Conservation (phyloP, 441 rosid species). For the Rhodomyrtus psidioides region DNA sequence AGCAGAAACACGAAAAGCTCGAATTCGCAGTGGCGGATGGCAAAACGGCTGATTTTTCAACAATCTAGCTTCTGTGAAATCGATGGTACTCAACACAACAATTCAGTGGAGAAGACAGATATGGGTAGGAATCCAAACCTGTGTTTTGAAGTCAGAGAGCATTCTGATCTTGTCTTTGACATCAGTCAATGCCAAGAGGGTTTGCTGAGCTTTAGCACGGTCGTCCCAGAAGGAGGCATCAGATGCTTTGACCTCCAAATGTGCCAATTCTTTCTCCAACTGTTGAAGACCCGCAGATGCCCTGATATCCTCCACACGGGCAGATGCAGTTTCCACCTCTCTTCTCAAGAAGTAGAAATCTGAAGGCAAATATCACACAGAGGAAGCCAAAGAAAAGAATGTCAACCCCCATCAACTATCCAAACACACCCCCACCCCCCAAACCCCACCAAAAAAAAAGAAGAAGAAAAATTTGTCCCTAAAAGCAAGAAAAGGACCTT, state of each 20-base stretch:
- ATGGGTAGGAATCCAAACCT: conserved; percentile 24
- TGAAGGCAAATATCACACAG: conserved; percentile 7
- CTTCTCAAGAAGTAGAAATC: conserved; percentile 77
- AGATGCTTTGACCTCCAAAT: conserved; percentile 63
- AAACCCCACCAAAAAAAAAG: background rate
- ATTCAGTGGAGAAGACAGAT: background rate
- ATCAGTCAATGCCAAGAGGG: conserved; percentile 60
- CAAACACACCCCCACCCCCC: background rate
- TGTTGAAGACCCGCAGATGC: conserved; percentile 45
- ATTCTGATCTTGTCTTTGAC: conserved; percentile 55
- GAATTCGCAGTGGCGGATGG: background rate
- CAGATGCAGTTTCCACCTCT: conserved; percentile 66
- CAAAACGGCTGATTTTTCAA: background rate
- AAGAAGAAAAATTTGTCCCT: background rate
- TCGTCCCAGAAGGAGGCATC: conserved; percentile 78
- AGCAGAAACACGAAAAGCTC: background rate
- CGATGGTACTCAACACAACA: background rate
- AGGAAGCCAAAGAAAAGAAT: background rate
- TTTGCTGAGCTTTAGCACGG: conserved; percentile 69
- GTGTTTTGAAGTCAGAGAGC: conserved; percentile 60
- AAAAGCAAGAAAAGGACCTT: conserved; percentile 28
- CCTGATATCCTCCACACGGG: conserved; percentile 62
- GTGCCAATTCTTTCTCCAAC: conserved; percentile 45
- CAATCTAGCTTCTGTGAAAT: background rate
- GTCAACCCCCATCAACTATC: background rate